Conservation (phyloP, 176 grass and related monocot species). For the Rhipidocladum racemiflorum region DNA sequence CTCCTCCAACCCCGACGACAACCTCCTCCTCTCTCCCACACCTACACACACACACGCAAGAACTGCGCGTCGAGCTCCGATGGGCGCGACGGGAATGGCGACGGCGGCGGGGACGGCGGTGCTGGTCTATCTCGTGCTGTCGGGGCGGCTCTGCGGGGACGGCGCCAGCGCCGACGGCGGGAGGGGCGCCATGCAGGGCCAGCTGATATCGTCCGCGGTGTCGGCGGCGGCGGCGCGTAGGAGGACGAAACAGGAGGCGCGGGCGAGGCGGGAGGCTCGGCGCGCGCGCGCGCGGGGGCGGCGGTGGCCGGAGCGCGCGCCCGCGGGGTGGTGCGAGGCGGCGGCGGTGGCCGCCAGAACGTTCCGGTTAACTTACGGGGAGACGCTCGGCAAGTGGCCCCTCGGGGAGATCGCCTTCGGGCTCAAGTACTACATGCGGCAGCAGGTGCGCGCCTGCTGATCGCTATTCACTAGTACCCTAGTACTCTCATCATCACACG, state of each 20-base stretch:
- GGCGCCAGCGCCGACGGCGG: slow-evolving; percentile 19
- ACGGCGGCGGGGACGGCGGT: slow-evolving; percentile 64
- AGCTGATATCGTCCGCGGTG: slow-evolving; percentile 22
- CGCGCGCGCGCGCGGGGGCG: neutral
- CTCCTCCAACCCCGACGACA: neutral
- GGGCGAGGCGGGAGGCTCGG: slow-evolving; percentile 25
- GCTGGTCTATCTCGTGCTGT: slow-evolving; percentile 67
- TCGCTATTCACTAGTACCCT: neutral
- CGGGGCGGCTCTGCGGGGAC: slow-evolving; percentile 53
- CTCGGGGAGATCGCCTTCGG: slow-evolving; percentile 86
- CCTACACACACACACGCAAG: neutral
- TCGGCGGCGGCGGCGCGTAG: slow-evolving; percentile 4
- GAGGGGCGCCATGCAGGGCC: slow-evolving; percentile 18
- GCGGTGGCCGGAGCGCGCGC: slow-evolving; percentile 55
- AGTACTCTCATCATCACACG: neutral
- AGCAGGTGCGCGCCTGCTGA: slow-evolving; percentile 48
- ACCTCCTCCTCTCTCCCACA: neutral
- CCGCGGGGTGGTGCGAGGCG: slow-evolving; percentile 50
- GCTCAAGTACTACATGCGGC: slow-evolving; percentile 80
- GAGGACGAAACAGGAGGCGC: slow-evolving; percentile 31
- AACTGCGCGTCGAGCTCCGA: neutral
- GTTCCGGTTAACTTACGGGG: slow-evolving; percentile 51
- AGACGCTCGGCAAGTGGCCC: slow-evolving; percentile 89
- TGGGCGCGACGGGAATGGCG: slow-evolving; percentile 50
- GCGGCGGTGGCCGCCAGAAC: slow-evolving; percentile 41